A percentile compares a stretch with the other conserved stretches of the same genome.
Evolutionary conservation across 1,284 basidiomycete species (phyloP).

Genomic region (Xerocomus nothofagi): DNA sequence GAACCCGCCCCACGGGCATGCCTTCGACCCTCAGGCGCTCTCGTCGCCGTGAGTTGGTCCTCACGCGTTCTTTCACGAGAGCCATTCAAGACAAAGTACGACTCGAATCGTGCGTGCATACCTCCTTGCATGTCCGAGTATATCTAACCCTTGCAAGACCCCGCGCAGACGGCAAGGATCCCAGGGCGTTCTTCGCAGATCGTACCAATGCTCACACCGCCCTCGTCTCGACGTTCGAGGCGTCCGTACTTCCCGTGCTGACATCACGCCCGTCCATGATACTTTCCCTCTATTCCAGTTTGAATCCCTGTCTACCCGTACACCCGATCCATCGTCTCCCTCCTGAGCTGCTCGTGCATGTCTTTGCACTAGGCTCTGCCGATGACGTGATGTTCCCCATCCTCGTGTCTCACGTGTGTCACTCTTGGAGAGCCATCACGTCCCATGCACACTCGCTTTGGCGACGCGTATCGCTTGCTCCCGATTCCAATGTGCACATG

Average conservation of each 20-base stretch:
- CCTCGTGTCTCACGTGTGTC: constrained; percentile 63
- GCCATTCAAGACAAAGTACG: constrained; percentile 39
- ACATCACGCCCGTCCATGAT: constrained; percentile 32
- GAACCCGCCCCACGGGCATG: constrained; percentile 31
- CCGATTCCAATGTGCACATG: constrained; percentile 44
- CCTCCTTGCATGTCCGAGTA: not conserved
- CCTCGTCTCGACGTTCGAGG: constrained; percentile 12
- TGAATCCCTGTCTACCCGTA: constrained; percentile 16
- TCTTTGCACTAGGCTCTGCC: constrained; percentile 60
- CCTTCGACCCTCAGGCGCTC: constrained; percentile 39
- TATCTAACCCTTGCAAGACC: constrained; percentile 18
- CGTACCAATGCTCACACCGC: constrained; percentile 22
- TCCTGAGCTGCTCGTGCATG: constrained; percentile 57
- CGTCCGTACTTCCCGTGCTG: constrained; percentile 3
- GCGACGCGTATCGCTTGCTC: constrained; percentile 53
- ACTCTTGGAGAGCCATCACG: constrained; percentile 57
- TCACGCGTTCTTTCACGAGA: constrained; percentile 38
- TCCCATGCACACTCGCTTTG: constrained; percentile 59
- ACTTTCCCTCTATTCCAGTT: constrained; percentile 27
- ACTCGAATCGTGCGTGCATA: constrained; percentile 28
- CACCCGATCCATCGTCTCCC: constrained; percentile 59
- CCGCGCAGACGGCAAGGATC: constrained; percentile 22
- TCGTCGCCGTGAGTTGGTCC: constrained; percentile 36
- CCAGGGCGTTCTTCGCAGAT: constrained; percentile 23
- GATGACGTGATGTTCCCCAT: constrained; percentile 56